phyloP scores from a whole-genome alignment of 2,329 filamentous ascomycete genomes.

The Ophiostoma quercus region DNA sequence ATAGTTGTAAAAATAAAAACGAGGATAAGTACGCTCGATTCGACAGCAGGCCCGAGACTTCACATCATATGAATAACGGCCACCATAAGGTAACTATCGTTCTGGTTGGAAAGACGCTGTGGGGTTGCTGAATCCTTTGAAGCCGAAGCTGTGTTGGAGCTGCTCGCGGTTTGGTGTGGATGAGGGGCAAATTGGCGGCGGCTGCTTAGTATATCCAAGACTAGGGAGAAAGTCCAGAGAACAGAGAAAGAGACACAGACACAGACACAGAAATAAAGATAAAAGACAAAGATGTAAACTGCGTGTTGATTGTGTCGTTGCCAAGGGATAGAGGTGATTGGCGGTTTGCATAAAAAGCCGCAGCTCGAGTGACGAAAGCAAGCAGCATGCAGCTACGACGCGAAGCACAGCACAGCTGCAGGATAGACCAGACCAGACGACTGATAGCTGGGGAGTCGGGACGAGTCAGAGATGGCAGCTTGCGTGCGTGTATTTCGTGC shows the following conservation, averaged over 20 bases:
- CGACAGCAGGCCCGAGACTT: neutral
- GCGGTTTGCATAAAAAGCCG: slow-evolving; percentile 2
- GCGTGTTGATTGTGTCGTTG: neutral
- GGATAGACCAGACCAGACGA: neutral
- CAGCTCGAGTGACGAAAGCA: neutral
- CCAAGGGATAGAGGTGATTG: slow-evolving; percentile 1
- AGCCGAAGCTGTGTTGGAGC: slow-evolving; percentile 10
- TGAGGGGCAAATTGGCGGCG: slow-evolving; percentile 8
- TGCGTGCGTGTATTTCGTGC: slow-evolving; percentile 8
- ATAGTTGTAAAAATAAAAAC: neutral
- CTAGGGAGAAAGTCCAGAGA: neutral
- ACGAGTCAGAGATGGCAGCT: slow-evolving; percentile 1
- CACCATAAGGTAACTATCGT: neutral
- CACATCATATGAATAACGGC: neutral
- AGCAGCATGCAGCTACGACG: slow-evolving; percentile 6
- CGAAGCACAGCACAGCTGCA: neutral
- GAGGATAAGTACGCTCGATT: neutral
- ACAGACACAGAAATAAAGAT: neutral
- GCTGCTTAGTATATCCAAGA: slow-evolving; percentile 2
- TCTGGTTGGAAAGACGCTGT: neutral
- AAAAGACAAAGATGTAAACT: too few relatives aligned
- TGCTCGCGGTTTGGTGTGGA: neutral
- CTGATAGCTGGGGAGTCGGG: neutral
- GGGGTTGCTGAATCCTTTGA: slow-evolving; percentile 10
- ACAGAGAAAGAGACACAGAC: neutral